phyloP scores from a whole-genome alignment of 352 stramenopile species.

The Elongisporangium prolatum region DNA sequence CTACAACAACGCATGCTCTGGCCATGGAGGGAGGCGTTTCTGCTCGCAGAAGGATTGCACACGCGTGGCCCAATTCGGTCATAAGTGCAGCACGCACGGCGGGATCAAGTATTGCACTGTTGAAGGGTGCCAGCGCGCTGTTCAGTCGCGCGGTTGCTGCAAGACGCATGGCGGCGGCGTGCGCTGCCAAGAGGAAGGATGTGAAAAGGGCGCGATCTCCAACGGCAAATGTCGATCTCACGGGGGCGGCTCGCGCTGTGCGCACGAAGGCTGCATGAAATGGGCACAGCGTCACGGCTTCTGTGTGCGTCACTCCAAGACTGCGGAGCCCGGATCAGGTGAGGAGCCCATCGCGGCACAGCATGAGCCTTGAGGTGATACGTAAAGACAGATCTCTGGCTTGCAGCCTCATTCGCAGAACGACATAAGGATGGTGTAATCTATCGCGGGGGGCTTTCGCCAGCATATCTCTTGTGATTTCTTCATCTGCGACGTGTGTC shows the following conservation, averaged over 20 bases:
- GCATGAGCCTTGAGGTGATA: neutral
- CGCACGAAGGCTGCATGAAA: conserved; percentile 56
- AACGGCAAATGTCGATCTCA: conserved; percentile 83
- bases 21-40: conserved; percentile 63
- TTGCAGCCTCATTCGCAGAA: neutral
- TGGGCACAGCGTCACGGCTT: conserved; percentile 72
- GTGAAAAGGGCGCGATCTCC: conserved; percentile 81
- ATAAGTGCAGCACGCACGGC: conserved; percentile 78
- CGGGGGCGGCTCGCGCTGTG: conserved; percentile 75
- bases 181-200: conserved; percentile 71
- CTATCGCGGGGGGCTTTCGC: neutral
- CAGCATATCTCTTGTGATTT: neutral
- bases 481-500: neutral
- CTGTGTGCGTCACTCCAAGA: conserved; percentile 73
- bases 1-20: conserved; percentile 77
- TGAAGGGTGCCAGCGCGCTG: conserved; percentile 60
- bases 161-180: conserved; percentile 85
- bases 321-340: conserved; percentile 5
- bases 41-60: conserved; percentile 64
- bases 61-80: conserved; percentile 70
- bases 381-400: neutral
- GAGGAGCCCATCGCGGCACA: conserved; percentile 7
- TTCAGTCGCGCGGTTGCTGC: conserved; percentile 82
- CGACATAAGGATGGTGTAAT: neutral
- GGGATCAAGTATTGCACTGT: conserved; percentile 74